These are phyloP conservation scores for Novymonas esmeraldas DNA, from an alignment of 208 protist species.

Conservation along the genomic window DNA sequence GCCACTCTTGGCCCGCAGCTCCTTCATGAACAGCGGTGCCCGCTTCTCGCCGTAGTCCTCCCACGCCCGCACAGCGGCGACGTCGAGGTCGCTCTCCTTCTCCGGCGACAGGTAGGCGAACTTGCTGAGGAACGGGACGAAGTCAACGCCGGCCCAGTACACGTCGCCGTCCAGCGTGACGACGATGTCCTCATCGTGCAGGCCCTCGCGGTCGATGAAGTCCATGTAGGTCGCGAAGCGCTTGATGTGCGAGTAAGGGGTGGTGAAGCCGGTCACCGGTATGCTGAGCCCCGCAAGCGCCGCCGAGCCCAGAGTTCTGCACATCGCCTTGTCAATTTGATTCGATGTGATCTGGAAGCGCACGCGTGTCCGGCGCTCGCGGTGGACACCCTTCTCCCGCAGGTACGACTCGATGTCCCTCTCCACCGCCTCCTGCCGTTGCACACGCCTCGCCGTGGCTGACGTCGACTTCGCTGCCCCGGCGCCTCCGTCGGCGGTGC, in stretches of 20 bases:
- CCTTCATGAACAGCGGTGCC: slow-evolving; percentile 29
- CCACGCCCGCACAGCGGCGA: slow-evolving; percentile 40
- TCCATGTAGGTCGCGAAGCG: slow-evolving; percentile 33
- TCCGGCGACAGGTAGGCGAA: slow-evolving; percentile 32
- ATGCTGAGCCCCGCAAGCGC: slow-evolving; percentile 32
- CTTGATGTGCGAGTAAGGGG: slow-evolving; percentile 35
- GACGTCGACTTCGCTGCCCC: not conserved
- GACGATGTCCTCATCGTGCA: slow-evolving; percentile 39
- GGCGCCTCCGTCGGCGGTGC: too few relatives aligned
- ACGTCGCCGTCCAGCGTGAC: slow-evolving; percentile 39
- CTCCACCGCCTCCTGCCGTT: slow-evolving; percentile 14
- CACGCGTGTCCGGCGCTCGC: slow-evolving; percentile 10
- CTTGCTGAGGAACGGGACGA: slow-evolving; percentile 40
- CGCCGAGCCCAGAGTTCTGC: slow-evolving; percentile 33
- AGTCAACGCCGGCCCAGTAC: slow-evolving; percentile 38
- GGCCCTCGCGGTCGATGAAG: slow-evolving; percentile 30
- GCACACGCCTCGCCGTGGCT: slow-evolving; percentile 6
- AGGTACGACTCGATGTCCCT: slow-evolving; percentile 21
- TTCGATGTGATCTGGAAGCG: slow-evolving; percentile 33
- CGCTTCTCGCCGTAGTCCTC: slow-evolving; percentile 45
- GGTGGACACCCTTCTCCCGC: not conserved
- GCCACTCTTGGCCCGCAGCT: slow-evolving; percentile 5
- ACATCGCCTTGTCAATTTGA: slow-evolving; percentile 27
- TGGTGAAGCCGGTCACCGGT: slow-evolving; percentile 26
- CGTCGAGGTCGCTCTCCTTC: slow-evolving; percentile 31